Evolutionary conservation across 1,284 basidiomycete genomes (phyloP), one percentile per base, ranked within the genome.

Genomic region (Sporisorium exsertum): DNA sequence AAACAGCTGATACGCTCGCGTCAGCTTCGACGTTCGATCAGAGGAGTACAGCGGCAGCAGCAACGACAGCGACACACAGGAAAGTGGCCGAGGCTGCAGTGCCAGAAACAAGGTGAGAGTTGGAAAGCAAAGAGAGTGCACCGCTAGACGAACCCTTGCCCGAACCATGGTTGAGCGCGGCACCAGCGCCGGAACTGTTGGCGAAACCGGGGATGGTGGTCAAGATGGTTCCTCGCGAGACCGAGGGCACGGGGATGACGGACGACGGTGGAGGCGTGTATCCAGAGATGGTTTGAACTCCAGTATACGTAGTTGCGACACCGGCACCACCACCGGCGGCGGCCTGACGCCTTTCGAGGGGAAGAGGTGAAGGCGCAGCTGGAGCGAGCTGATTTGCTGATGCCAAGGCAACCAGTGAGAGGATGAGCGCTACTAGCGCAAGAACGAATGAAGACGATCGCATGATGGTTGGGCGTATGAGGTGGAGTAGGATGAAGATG

Each of bases 321-420:
- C 77, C 80, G n/a, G 55, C 72, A 54, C 78, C 78, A 51, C 80
- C 80, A 51, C 80, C 78, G 4, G 73, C 71, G 16, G 71, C 78
- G n/a, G 67, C 65, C 66, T 81, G 80, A 50, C 78, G 71, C 43
- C 62, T 66, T 24, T 70, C 60, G 29, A 77, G 59, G n/a, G 49
- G 42, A 7, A 27, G 15, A 29, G 56, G 43, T 16, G 45, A 57
- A 47, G 55, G 42, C n/a, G 54, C 54, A 16, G 54, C 54, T 45
- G 47, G 42, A 12, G 40, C 49, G 50, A 46, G 43, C 45, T 64
- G 61, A 32, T 64, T 47, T 55, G 71, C 71, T 12, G 65, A 68
- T 35, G 61, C 62, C 26, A 73, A 29, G 12, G 71, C 32, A 55
- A 68, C 53, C 27, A 73, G 29, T 4, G 71, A 68, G 65, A 73